Base-by-base conservation (phyloP, 345 rosid species). In the Microthlaspi erraticum region DNA sequence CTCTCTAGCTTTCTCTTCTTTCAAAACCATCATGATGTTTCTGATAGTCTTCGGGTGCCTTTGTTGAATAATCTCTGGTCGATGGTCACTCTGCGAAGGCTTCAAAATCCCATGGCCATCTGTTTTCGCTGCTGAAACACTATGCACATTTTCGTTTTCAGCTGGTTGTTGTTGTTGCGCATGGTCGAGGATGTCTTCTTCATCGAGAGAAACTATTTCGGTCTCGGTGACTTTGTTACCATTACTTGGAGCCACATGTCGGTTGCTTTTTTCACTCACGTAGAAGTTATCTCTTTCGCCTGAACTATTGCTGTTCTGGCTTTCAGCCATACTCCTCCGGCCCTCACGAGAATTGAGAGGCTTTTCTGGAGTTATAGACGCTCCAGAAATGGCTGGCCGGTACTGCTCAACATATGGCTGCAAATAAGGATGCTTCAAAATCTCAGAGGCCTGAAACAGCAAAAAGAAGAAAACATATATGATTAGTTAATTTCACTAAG, bases 391-490 rank as follows among this genome's bases (percentile, higher is more conserved):
- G 46, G 88, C 72, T 34, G 87, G 88, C 53, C 92, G 87, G 59
- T 79, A 88, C 49, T 91, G 96, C 59, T 87, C 95, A 52, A 94
- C 92, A 68, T 84, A 87, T 75, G 88, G 89, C 77, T 91, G 97
- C 87, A 94, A 75, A 82, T 85, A 94, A 45, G 96, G 97, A 72
- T 91, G 99, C 92, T 94, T 94, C 87, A 94, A 78, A 81, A 94
- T 78, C 80, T 91, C 97, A 0, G 96, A 79, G 66, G 99, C 97
- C 99, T 94, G 81, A 66, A 17, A 20, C 38, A 8, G n/a, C n/a
- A 77, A 56, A 60, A 18, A 17, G 36, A 60, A 66, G 52, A 61
- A 57, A 54, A 46, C 64, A 11, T n/a, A 67, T 11, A 64, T 54
- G 58, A 48, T 72, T 70, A 81, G 50, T 41, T 70, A 2, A 50